Base-by-base conservation (phyloP, 441 rosid species). In the Erysimum cheiri region DNA sequence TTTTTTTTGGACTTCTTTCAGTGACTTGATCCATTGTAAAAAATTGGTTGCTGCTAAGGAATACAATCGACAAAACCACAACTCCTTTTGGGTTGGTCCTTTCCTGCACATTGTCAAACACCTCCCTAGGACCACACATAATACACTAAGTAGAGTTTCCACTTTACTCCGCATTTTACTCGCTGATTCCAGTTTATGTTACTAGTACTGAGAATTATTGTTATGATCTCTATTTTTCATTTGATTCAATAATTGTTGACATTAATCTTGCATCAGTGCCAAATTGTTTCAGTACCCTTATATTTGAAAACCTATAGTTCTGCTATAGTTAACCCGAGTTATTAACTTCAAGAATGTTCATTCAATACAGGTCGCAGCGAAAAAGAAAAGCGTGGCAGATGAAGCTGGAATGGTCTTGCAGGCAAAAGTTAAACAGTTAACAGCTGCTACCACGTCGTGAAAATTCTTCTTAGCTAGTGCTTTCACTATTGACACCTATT, bases 331-430 rank as follows among this genome's bases (percentile, higher is more conserved):
- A n/a, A n/a, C n/a, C n/a, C n/a, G n/a, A n/a, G n/a, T n/a, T n/a
- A n/a, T n/a, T n/a, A n/a, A n/a, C n/a, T 49, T 69, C 3, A 31
- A 60, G 8, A 54, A 69, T 46, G 48, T 62, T 56, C 15, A 29
- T 61, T 10, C 10, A 5, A 60, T 68, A 81, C 85, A 92, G 99
- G 89, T 95, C 64, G 88, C 97, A 22, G 77, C 97, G 4, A 90
- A 89, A 74, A 95, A 95, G 97, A 92, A 90, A 81, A 82, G 67
- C 8, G 70, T 88, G 39, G 90, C 96, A 24, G 97, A 92, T 73
- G 99, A 95, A 81, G 97, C 90, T 12, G 88, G 87, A 28, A 86
- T 80, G 67, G 68, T 89, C 41, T 79, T 92, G 69, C 98, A 92
- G 76, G 77, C 88, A 22, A 92, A 85, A 74, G 52, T 92, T 85